These are phyloP conservation scores for Trichoderma semiorbis DNA, from an alignment of 2,329 filamentous ascomycete species.

Conservation along the genomic window DNA sequence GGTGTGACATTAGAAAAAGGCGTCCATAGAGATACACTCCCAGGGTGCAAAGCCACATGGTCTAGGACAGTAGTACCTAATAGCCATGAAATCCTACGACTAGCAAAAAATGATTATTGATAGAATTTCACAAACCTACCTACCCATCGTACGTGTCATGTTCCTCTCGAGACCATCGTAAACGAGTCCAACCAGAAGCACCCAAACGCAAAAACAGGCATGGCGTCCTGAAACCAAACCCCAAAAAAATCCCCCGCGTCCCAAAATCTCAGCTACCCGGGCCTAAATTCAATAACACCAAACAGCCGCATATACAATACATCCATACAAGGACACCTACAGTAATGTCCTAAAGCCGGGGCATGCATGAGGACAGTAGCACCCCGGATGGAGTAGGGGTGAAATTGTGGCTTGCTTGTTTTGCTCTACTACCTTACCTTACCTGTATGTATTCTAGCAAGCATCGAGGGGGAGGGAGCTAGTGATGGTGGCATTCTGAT, in stretches of 20 bases:
- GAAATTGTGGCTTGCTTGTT: not conserved
- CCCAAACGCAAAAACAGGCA: not conserved
- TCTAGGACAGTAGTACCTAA: not conserved
- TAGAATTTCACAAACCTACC: not conserved
- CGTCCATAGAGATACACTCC: not conserved
- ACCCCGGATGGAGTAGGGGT: slow-evolving; percentile 3
- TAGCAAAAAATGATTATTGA: not conserved
- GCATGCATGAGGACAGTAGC: not conserved
- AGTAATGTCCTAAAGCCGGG: not conserved
- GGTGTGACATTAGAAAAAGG: not conserved
- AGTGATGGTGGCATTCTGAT: not conserved
- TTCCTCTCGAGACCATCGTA: not conserved
- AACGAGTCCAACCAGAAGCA: not conserved
- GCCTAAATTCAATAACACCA: not conserved
- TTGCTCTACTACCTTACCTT: too few species aligned
- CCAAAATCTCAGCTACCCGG: not conserved
- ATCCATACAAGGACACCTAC: not conserved
- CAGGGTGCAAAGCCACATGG: not conserved
- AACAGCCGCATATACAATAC: not conserved
- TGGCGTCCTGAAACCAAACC: not conserved
- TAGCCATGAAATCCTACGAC: not conserved
- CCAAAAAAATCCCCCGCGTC: not conserved
- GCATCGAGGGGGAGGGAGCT: not conserved
- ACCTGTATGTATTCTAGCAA: not conserved
- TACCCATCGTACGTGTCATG: too few species aligned